A percentile compares a stretch with the other conserved stretches of the same genome.
Conservation (phyloP, 495 filamentous ascomycete species). For the Neurospora sp. region DNA sequence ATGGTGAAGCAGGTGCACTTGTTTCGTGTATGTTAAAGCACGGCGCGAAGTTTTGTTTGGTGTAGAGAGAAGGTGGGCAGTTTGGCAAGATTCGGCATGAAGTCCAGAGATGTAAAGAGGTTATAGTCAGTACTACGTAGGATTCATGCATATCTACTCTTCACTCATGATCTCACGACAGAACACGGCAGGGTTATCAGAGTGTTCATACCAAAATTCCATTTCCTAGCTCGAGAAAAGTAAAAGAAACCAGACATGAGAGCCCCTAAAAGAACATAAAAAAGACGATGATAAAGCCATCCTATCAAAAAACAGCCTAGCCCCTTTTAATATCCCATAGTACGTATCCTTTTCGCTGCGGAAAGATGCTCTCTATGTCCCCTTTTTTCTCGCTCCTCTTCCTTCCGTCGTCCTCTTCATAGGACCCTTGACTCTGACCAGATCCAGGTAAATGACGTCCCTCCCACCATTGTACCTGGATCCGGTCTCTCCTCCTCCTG, state of each 20-base stretch:
- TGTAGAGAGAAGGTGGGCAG: too few species aligned
- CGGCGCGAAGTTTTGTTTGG: too few species aligned
- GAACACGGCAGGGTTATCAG: too few species aligned
- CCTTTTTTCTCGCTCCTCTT: background rate
- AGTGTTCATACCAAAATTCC: background rate
- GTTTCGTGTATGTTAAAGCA: too few species aligned
- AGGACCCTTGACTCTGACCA: background rate
- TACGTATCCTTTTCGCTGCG: background rate
- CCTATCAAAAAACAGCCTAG: background rate
- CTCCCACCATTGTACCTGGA: constrained; percentile 33
- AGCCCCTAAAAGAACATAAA: background rate
- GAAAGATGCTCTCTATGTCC: background rate
- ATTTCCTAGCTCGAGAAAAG: background rate
- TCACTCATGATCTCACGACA: too few species aligned
- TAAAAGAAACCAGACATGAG: background rate
- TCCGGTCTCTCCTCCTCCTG: constrained; percentile 13
- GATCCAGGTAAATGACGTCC: constrained; percentile 29
- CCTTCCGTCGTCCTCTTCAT: background rate
- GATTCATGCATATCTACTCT: too few species aligned
- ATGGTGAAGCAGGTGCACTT: too few species aligned
- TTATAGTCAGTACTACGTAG: too few species aligned
- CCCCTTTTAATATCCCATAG: background rate
- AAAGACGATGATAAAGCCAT: background rate
- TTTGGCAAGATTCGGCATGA: too few species aligned
- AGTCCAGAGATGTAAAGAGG: too few species aligned